Conservation (phyloP, 2,329 filamentous ascomycete genomes). For the Colletotrichum lentis region DNA sequence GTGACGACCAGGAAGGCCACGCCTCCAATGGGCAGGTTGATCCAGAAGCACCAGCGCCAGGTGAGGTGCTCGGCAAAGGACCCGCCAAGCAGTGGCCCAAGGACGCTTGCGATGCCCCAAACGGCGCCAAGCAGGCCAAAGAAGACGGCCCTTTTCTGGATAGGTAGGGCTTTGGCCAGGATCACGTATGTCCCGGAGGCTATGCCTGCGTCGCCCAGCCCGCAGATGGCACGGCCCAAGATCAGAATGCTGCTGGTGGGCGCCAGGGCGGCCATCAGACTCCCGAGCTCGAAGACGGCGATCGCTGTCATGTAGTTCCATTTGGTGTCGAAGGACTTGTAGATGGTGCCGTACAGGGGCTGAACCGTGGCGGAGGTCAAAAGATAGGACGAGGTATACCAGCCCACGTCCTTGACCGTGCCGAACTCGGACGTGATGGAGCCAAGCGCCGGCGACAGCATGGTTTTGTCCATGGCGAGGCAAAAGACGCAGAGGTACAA, state of each 20-base stretch:
- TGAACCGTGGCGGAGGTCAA: neutral
- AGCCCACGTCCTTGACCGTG: neutral
- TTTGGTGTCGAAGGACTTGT: conserved; percentile 55
- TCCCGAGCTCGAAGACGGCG: conserved; percentile 42
- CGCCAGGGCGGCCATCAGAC: conserved; percentile 47
- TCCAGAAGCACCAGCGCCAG: neutral
- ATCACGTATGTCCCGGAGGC: conserved; percentile 35
- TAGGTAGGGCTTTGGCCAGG: neutral
- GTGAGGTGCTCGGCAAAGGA: neutral
- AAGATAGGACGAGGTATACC: neutral
- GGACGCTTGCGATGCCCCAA: neutral
- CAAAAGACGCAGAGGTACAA: neutral
- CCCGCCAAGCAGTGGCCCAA: neutral
- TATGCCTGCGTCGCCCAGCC: conserved; percentile 51
- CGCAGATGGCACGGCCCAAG: conserved; percentile 52
- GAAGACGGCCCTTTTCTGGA: neutral
- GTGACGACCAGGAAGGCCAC: neutral
- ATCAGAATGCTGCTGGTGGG: conserved; percentile 55
- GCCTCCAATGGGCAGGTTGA: neutral
- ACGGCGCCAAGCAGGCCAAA: neutral
- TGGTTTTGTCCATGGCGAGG: neutral
- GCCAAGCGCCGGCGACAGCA: neutral
- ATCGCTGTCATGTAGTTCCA: conserved; percentile 45
- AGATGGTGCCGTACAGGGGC: conserved; percentile 47
- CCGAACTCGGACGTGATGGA: neutral